Conservation (phyloP, 163 green algal species). For the Trebouxia gelatinosa region DNA sequence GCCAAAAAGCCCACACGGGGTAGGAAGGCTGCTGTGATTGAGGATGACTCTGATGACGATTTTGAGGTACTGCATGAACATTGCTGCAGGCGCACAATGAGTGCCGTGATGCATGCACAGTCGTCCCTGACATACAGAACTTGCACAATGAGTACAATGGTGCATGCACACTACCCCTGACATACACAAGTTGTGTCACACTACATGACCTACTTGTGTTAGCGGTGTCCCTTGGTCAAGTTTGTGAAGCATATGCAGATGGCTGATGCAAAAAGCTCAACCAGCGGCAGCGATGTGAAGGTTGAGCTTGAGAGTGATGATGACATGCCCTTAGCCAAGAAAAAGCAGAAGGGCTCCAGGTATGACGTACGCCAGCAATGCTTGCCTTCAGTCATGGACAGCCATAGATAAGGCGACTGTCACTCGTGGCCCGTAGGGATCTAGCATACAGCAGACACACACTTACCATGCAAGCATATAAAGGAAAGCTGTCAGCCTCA, state of each 20-base stretch:
- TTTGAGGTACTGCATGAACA: constrained; percentile 28
- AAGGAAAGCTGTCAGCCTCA: not conserved
- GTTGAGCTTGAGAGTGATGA: constrained; percentile 30
- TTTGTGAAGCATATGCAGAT: too few relatives aligned
- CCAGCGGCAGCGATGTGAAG: constrained; percentile 25
- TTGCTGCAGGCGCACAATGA: too few relatives aligned
- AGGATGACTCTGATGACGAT: constrained; percentile 37
- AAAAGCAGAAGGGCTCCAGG: constrained; percentile 22
- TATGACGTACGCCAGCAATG: too few relatives aligned
- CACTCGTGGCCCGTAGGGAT: not conserved
- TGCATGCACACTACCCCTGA: too few relatives aligned
- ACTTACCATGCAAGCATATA: not conserved
- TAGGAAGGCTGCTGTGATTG: constrained; percentile 24
- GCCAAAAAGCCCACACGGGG: too few relatives aligned
- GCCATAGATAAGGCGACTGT: not conserved
- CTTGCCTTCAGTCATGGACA: not conserved
- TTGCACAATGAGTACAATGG: too few relatives aligned
- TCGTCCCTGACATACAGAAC: too few relatives aligned
- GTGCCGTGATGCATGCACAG: too few relatives aligned
- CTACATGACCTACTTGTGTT: too few relatives aligned
- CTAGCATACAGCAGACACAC: not conserved
- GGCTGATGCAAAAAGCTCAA: constrained; percentile 3
- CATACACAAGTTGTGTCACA: too few relatives aligned
- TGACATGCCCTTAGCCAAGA: constrained; percentile 25
- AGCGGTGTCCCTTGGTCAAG: too few relatives aligned